Base-by-base conservation (phyloP, 805 yeast species). In the Myxozyma mucilagina region DNA sequence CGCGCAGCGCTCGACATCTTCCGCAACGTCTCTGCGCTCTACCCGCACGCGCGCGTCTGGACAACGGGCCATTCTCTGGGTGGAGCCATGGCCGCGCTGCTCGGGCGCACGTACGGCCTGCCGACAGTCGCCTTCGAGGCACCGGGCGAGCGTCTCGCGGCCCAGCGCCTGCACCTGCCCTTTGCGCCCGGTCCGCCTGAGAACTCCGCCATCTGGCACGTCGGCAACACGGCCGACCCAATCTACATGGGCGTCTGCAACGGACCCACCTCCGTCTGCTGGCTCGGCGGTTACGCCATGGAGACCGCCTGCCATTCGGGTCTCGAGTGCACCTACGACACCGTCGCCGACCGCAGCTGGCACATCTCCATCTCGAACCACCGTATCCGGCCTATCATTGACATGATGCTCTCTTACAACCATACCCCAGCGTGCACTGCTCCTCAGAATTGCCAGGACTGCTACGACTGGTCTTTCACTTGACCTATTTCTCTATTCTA, bases 221-320 rank as follows among this genome's bases (percentile, higher is more conserved):
- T 94, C 71, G 99, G 99, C 2, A 94, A 94, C 73, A 94, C 96
- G 1, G 98, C 97, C 0, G 99, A 94, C 72, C 99, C 99, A 0
- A 91, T 94, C 2, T 94, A 80, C 71, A 88, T 92, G 93, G 99
- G 99, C 0, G 93, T 91, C 10, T 94, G 99, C 74, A 91, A 89
- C 70, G 99, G 99, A 7, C 96, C 96, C 0, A 85, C 96, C 4
- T 87, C 96, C 0, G 76, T 92, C 1, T 94, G 99, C 74, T 87
- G 94, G 66, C 80, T 90, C 7, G 97, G 90, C 0, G 99, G 99
- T 0, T 94, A 90, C 73, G 99, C 99, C 9, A 88, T 94, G 97
- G 99, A 94, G 71, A 87, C 97, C 0, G 87, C 86, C 52, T 94
- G 99, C 72, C 99, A 94, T 72, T 82, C 96, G 0, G 99, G 98